Percentiles rank a stretch among this genome's conserved stretches.
Conservation (phyloP, 495 filamentous ascomycete species). For the Xylaria palmicola region DNA sequence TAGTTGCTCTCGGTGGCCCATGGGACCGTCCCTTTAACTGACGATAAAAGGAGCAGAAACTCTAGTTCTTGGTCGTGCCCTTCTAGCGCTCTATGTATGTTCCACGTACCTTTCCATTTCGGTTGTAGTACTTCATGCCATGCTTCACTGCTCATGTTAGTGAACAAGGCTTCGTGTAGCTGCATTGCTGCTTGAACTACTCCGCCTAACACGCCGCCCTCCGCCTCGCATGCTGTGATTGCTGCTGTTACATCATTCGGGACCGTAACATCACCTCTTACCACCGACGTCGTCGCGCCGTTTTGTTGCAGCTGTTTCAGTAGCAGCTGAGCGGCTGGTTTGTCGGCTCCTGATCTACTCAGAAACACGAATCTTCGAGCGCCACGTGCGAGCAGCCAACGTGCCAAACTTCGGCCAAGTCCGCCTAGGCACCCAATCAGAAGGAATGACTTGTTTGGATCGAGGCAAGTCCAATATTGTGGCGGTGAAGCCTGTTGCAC, state of each 20-base stretch:
- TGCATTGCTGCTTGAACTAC: constrained; percentile 40
- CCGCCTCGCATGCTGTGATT: constrained; percentile 8
- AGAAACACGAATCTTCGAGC: constrained; percentile 49
- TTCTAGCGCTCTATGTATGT: constrained; percentile 29
- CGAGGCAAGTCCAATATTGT: constrained; percentile 12
- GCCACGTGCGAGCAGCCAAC: constrained; percentile 48
- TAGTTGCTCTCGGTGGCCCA: constrained; percentile 38
- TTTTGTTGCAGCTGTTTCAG: constrained; percentile 30
- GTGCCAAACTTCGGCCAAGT: constrained; percentile 49
- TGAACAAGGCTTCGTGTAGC: constrained; percentile 42
- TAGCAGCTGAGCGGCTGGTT: constrained; percentile 21
- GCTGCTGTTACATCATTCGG: constrained; percentile 22
- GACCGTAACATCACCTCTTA: constrained; percentile 26
- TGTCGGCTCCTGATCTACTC: constrained; percentile 41
- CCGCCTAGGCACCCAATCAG: constrained; percentile 55
- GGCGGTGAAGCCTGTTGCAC: constrained; percentile 8
- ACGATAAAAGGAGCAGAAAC: constrained; percentile 40
- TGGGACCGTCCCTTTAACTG: constrained; percentile 28
- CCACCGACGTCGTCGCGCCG: constrained; percentile 17
- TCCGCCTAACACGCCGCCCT: constrained; percentile 22
- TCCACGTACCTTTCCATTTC: constrained; percentile 44
- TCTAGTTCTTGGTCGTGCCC: constrained; percentile 30
- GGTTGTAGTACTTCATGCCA: constrained; percentile 36
- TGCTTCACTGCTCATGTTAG: constrained; percentile 38
- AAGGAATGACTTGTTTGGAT: constrained; percentile 43